phyloP scores from a whole-genome alignment of 495 filamentous ascomycete species.

The Penicillium simplicissimum region DNA sequence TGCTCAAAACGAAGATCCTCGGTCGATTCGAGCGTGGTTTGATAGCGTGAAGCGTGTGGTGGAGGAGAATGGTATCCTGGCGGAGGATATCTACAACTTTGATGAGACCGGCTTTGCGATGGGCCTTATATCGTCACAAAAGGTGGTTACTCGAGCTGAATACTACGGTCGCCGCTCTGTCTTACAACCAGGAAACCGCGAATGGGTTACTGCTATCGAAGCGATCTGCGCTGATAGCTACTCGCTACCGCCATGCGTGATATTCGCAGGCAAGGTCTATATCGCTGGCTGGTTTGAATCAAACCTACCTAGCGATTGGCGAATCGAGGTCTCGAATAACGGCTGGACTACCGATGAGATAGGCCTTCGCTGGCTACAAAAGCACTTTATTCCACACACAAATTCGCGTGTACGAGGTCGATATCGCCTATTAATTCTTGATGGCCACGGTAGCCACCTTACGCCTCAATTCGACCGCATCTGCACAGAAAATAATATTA shows the following conservation, averaged over 20 bases:
- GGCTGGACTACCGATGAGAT: conserved; percentile 5
- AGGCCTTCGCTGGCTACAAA: not conserved
- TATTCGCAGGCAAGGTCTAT: conserved; percentile 5
- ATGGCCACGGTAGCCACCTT: conserved; percentile 28
- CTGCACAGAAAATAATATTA: conserved; percentile 23
- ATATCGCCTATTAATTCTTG: conserved; percentile 9
- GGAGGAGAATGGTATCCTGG: not conserved
- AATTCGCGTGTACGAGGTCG: not conserved
- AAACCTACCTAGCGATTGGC: not conserved
- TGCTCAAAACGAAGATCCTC: not conserved
- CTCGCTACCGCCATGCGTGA: conserved; percentile 8
- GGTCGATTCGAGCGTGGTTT: not conserved
- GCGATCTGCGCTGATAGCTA: conserved; percentile 12
- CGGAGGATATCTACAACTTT: conserved; percentile 3
- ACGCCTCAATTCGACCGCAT: conserved; percentile 25
- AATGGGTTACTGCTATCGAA: conserved; percentile 7
- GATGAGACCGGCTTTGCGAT: not conserved
- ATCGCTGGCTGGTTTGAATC: not conserved
- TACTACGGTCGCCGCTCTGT: not conserved
- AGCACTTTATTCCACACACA: not conserved
- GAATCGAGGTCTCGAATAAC: not conserved
- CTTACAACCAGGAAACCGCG: conserved; percentile 1
- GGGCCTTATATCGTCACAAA: not conserved
- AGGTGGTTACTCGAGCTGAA: no score
- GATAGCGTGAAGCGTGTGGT: not conserved